Conservation (phyloP, 2,329 filamentous ascomycete genomes). For the Fusarium subtropicale region DNA sequence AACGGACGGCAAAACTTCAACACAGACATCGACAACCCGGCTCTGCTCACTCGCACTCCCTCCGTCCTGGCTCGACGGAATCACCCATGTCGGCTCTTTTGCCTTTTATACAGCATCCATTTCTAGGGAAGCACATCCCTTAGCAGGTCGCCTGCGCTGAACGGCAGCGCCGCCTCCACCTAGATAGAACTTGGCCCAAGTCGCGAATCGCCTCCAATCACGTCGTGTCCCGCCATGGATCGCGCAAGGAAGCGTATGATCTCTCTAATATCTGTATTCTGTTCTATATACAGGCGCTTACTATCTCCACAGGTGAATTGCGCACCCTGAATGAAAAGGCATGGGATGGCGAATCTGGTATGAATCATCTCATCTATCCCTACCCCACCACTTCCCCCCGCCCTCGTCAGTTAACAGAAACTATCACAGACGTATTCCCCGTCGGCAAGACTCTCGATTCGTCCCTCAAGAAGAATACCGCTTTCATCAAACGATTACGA, state of each 20-base stretch:
- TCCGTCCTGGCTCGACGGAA: constrained; percentile 48
- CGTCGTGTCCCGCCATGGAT: constrained; percentile 66
- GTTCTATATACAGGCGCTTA: constrained; percentile 26
- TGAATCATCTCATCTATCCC: constrained; percentile 41
- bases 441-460: constrained; percentile 88
- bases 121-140: constrained; percentile 54
- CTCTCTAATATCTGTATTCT: neutral
- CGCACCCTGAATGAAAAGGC: constrained; percentile 87
- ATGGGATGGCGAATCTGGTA: constrained; percentile 91
- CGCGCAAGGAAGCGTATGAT: constrained; percentile 71
- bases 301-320: constrained; percentile 76
- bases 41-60: constrained; percentile 38
- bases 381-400: constrained; percentile 33
- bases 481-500: constrained; percentile 95
- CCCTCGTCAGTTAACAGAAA: constrained; percentile 35
- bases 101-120: constrained; percentile 51
- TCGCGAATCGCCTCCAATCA: constrained; percentile 44
- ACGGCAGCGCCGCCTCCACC: constrained; percentile 59
- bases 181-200: constrained; percentile 27
- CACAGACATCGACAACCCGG: constrained; percentile 25
- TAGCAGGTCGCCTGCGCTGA: constrained; percentile 58
- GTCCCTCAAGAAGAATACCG: constrained; percentile 96
- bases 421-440: constrained; percentile 75
- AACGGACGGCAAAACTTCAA: constrained; percentile 36
- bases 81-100: constrained; percentile 56